Evolutionary conservation across 2,329 filamentous ascomycete species (phyloP), one percentile per base, ranked within the genome.

Genomic region (Camillea tinctor): DNA sequence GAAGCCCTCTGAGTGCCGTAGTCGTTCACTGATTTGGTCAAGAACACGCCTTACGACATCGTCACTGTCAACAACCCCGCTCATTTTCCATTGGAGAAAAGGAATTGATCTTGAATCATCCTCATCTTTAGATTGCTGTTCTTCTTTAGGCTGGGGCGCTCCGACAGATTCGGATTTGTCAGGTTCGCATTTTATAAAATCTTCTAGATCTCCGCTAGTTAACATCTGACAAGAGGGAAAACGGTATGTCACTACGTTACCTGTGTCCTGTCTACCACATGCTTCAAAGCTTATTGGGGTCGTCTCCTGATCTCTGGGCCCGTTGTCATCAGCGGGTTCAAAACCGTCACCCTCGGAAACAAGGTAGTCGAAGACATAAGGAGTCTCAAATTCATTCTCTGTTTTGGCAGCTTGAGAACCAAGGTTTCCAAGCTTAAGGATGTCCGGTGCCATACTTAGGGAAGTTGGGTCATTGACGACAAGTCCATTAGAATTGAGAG

Each of bases 1-100:
- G 23, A 17, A 36, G 17, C 53, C 21, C 1, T 48, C 52, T n/a
- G 20, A 50, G 20, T 30, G 22, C 19, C 51, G 23, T 11, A 60
- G 23, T 3, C 59, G 51, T 48, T 55, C 20, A 20, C 57, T 48
- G 22, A 57, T 44, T 30, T 57, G 55, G 50, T 57, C 59, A 6
- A 60, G 52, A 51, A 60, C 55, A 13, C 49, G 52, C 8, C 55
- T 23, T 15, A 60, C 24, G 20, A 57, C 57, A 44, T 20, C 40
- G 13, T 57, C 51, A 26, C 59, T 51, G 26, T 23, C 49, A 13
- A 22, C 40, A 11, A 13, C n/a, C 23, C 49, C 24, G 11, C 30
- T 40, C 20, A 7, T 17, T 1, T 22, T 51, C 58, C 54, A 60
- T 40, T 60, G 58, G 4, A 60, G 50, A 15, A 60, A 60, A 36